These are phyloP conservation scores for Teunomyces kruisii DNA, from an alignment of 805 yeast genomes.

Conservation along the genomic window DNA sequence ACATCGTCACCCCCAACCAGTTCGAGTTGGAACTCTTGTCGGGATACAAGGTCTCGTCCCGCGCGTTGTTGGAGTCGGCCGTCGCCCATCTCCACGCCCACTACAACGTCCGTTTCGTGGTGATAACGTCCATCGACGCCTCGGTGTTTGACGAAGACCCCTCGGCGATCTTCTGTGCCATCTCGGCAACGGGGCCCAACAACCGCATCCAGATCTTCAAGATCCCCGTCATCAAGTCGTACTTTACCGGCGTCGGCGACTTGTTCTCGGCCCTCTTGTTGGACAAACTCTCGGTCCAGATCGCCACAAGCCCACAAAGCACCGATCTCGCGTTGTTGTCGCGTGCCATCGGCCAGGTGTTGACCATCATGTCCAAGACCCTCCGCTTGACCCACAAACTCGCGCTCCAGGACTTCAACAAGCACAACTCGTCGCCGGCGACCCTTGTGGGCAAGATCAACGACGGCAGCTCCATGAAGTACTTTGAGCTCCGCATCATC, in stretches of 20 bases:
- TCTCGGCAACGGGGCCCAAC: constrained; percentile 13
- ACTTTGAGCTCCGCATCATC: constrained; percentile 69
- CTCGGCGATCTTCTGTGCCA: constrained; percentile 26
- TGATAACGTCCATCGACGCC: constrained; percentile 56
- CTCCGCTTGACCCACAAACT: constrained; percentile 46
- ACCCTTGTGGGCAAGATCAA: constrained; percentile 48
- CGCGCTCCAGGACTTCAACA: constrained; percentile 29
- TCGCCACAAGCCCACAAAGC: too few relatives aligned
- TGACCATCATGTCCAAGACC: constrained; percentile 55
- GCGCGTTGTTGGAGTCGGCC: constrained; percentile 44
- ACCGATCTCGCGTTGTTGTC: constrained; percentile 18
- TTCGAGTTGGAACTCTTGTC: constrained; percentile 79
- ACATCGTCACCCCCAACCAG: constrained; percentile 85
- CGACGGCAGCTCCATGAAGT: constrained; percentile 59
- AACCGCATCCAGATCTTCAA: constrained; percentile 30
- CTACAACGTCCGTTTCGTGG: constrained; percentile 57
- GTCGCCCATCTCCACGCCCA: constrained; percentile 46
- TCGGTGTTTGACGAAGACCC: constrained; percentile 9
- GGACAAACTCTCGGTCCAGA: constrained; percentile 60
- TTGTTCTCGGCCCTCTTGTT: constrained; percentile 76
- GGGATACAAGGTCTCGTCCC: constrained; percentile 45
- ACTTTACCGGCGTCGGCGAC: constrained; percentile 96
- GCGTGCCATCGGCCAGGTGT: constrained; percentile 52
- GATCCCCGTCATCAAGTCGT: constrained; percentile 66
- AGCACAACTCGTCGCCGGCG: constrained; percentile 1